Percentiles rank a stretch among this genome's conserved stretches.
Conservation (phyloP, 106 monocot genomes). For the Cymbidium sinense region DNA sequence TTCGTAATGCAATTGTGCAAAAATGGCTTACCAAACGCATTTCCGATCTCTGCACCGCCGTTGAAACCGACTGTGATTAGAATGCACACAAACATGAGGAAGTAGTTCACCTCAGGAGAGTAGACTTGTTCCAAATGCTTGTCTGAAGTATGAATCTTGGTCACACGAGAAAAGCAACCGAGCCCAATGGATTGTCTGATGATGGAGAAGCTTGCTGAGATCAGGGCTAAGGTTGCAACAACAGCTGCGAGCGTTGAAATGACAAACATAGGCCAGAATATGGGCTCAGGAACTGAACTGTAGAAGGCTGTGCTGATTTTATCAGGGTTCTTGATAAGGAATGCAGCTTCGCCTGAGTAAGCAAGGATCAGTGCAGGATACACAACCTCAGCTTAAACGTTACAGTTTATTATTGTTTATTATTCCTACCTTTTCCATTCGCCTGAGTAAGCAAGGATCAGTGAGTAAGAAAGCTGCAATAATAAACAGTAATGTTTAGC, state of each 20-base stretch:
- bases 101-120: slow-evolving; percentile 45
- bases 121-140: slow-evolving; percentile 55
- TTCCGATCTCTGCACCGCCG: slow-evolving; percentile 47
- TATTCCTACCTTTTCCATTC: too few species aligned
- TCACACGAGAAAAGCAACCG: slow-evolving; percentile 64
- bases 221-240: slow-evolving; percentile 58
- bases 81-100: slow-evolving; percentile 49
- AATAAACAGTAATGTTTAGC: background rate
- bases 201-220: slow-evolving; percentile 65
- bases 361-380: slow-evolving; percentile 51
- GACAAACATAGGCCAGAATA: slow-evolving; percentile 65
- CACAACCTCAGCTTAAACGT: too few species aligned
- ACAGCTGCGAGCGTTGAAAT: slow-evolving; percentile 43
- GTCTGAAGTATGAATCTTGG: slow-evolving; percentile 49
- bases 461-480: slow-evolving; percentile 36
- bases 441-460: too few species aligned
- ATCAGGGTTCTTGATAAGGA: slow-evolving; percentile 40
- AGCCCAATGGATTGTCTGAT: slow-evolving; percentile 54
- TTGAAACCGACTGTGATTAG: slow-evolving; percentile 43
- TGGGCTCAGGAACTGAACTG: slow-evolving; percentile 33
- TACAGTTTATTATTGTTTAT: too few species aligned
- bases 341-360: slow-evolving; percentile 54
- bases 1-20: background rate
- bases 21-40: slow-evolving; percentile 41
- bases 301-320: slow-evolving; percentile 43